phyloP scores from a whole-genome alignment of 768 basidiomycete species.

The Mycena galopus region DNA sequence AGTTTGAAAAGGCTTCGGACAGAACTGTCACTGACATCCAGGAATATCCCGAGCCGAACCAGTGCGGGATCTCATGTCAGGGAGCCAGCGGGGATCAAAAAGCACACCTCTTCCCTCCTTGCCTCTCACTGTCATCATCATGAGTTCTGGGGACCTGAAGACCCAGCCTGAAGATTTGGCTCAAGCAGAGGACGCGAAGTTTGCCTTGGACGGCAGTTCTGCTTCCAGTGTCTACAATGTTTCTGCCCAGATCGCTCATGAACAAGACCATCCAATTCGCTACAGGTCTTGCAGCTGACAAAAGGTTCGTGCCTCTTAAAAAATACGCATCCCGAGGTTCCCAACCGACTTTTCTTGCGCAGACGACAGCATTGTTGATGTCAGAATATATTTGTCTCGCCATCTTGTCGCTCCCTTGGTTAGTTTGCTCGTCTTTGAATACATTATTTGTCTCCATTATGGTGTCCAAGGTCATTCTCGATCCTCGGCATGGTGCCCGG shows the following conservation, averaged over 20 bases:
- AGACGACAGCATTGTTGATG: conserved; percentile 50
- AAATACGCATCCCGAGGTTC: too few relatives aligned
- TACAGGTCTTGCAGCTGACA: conserved; percentile 52
- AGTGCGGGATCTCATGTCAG: too few relatives aligned
- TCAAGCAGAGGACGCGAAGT: conserved; percentile 13
- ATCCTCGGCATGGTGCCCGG: conserved; percentile 60
- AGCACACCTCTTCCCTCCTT: neutral
- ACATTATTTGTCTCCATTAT: neutral
- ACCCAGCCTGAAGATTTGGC: neutral
- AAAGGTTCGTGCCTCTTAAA: conserved; percentile 39
- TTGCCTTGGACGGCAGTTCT: conserved; percentile 12
- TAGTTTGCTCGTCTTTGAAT: neutral
- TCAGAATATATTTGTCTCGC: conserved; percentile 54
- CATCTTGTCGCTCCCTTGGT: conserved; percentile 44
- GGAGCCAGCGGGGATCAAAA: too few relatives aligned
- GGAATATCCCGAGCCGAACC: too few relatives aligned
- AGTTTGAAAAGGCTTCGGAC: too few relatives aligned
- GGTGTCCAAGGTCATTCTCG: conserved; percentile 42
- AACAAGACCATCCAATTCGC: conserved; percentile 45
- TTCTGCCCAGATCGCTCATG: conserved; percentile 31
- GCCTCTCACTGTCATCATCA: neutral
- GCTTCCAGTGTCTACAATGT: conserved; percentile 19
- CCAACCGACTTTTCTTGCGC: too few relatives aligned
- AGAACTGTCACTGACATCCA: too few relatives aligned
- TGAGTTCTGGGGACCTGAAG: conserved; percentile 22